These are phyloP conservation scores for Fusarium chlamydosporum DNA, from an alignment of 2,329 filamentous ascomycete genomes.

Conservation along the genomic window DNA sequence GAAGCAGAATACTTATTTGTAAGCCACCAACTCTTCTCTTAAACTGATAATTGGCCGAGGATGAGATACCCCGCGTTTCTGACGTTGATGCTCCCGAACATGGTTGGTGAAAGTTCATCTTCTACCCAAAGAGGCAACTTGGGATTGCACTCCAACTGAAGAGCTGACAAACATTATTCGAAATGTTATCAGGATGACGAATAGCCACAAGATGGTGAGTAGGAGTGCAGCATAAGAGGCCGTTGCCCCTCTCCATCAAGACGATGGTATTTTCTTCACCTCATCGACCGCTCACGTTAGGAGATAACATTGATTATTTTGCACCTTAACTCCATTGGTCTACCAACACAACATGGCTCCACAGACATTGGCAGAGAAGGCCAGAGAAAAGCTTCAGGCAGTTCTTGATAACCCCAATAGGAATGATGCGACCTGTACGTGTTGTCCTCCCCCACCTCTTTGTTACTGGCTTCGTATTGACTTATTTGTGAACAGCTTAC, in stretches of 20 bases:
- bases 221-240: conserved; percentile 16
- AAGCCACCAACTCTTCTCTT: no score
- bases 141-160: neutral
- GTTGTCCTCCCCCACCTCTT: accelerated
- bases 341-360: conserved; percentile 22
- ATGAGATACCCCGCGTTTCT: conserved; percentile 43
- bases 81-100: conserved; percentile 35
- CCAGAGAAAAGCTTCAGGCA: conserved; percentile 41
- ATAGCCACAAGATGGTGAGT: conserved; percentile 17
- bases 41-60: neutral
- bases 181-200: conserved; percentile 24
- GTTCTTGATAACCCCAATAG: conserved; percentile 38
- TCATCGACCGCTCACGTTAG: neutral
- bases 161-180: conserved; percentile 30
- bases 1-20: no score
- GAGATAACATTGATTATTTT: neutral
- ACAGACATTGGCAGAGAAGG: conserved; percentile 37
- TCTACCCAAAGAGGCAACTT: conserved; percentile 25
- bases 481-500: conserved; percentile 5
- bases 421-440: conserved; percentile 34
- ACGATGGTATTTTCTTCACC: neutral
- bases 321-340: neutral
- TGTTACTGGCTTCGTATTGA: neutral
- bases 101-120: conserved; percentile 21
- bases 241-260: conserved; percentile 22